Base-by-base conservation (phyloP, 129 eudicot species). In the Heracleum sosnowskyi region DNA sequence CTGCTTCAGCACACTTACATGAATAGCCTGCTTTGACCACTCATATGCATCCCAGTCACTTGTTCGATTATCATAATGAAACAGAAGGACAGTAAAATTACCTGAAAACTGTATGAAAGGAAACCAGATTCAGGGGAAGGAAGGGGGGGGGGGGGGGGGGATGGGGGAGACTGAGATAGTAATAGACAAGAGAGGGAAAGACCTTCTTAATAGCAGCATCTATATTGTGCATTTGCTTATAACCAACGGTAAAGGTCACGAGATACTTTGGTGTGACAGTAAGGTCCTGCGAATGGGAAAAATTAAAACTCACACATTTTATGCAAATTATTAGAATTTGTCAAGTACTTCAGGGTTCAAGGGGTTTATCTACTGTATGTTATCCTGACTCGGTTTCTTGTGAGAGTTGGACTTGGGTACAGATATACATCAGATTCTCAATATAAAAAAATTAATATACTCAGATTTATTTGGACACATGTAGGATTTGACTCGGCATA, bases 211-310 rank as follows among this genome's bases (percentile, higher is more conserved):
- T 86, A 73, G 92, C 44, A 36, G 74, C 74, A 69, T 69, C 74
- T 3, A 69, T 69, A 33, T 34, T 86, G 11, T 79, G 70, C 78
- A 81, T 88, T 83, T 78, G 87, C 72, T 80, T 79, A 80, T 82
- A 83, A 36, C 92, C 92, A 46, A 88, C 92, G 11, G 92, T 88
- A 41, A 88, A 88, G 28, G 88, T 77, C 17, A 86, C 80, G 55
- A 88, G 84, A 84, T 88, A 88, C 80, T 73, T 88, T 31, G 87
- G 92, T n/a, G 45, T 86, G 41, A 49, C 60, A 24, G 75, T 79
- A 77, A 86, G 55, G 79, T 86, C 89, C 89, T 86, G 82, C 68
- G 49, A 80, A 49, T 63, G 47, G 66, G 76, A 82, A 40, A 37
- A 9, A 5, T 41, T 24, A 28, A 73, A n/a, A n/a, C 12, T 11